These are phyloP conservation scores for Ogataea allantospora DNA, from an alignment of 805 yeast species.

Conservation along the genomic window DNA sequence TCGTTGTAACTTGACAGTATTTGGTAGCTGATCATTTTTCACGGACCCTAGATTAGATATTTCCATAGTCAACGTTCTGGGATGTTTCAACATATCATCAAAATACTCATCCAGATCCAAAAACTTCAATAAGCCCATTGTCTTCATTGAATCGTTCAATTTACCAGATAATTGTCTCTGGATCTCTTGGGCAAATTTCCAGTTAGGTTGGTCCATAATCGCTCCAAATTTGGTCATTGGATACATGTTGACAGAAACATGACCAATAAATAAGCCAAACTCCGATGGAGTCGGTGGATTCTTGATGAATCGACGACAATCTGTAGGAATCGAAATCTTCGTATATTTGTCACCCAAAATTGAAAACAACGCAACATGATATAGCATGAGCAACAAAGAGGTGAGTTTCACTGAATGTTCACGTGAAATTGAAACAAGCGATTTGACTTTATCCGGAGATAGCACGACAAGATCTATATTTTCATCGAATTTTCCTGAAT, in stretches of 20 bases:
- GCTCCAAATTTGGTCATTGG: background rate
- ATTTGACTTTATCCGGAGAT: conserved; percentile 5
- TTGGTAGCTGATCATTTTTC: background rate
- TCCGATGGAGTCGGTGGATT: background rate
- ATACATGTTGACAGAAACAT: background rate
- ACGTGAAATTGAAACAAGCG: conserved; percentile 12
- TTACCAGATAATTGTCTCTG: conserved; percentile 11
- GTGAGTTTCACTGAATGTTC: conserved; percentile 20
- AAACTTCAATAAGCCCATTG: conserved; percentile 14
- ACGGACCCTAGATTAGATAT: conserved; percentile 24
- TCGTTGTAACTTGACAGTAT: conserved; percentile 13
- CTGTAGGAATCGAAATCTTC: conserved; percentile 18
- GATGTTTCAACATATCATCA: background rate
- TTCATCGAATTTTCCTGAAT: conserved; percentile 7
- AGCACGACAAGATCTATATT: conserved; percentile 7
- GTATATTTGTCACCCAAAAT: conserved; percentile 16
- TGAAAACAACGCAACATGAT: conserved; percentile 14
- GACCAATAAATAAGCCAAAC: conserved; percentile 9
- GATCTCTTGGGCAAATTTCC: conserved; percentile 16
- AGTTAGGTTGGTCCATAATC: too few relatives aligned
- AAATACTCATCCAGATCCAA: conserved; percentile 8
- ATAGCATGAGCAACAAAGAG: conserved; percentile 14
- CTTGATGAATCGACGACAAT: conserved; percentile 17
- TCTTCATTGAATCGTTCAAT: background rate
- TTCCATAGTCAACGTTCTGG: conserved; percentile 15